Base-by-base conservation (phyloP, 306 rosid species). In the Psophocarpus tetragonolobus region DNA sequence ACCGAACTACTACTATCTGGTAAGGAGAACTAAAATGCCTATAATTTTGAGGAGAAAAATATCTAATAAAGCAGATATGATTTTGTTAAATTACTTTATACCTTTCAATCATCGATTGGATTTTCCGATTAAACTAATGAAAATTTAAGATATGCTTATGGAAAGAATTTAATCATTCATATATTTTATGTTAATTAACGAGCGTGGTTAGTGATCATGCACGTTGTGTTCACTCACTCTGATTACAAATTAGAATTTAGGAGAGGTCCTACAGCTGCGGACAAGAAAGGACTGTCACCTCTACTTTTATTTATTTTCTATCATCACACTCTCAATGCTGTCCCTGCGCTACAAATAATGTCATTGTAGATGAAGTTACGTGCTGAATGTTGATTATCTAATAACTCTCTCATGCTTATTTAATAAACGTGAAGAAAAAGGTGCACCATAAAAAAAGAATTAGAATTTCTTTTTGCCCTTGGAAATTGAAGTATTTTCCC, bases 141-240 rank as follows among this genome's bases (percentile, higher is more conserved):
- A 38, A 3, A 15, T 42, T 32, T 14, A 69, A 44, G 8, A 53
- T 41, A 63, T 71, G 56, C 23, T 42, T 51, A 20, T 54, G 60
- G 24, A 65, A 54, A 67, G 71, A 65, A 56, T 66, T 23, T 24
- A 72, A 71, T 53, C 33, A 82, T 39, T 75, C 73, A 64, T 24
- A 63, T 39, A n/a, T 66, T 39, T 77, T 18, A 9, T 29, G 30
- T 38, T 54, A 21, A 56, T 33, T 54, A 21, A 56, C 24, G 69
- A 50, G 71, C 15, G 33, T 80, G 75, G 71, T 77, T 56, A 33
- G 11, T 53, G 69, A 77, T 63, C 80, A 77, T 72, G 75, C 63
- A 77, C 64, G 56, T 36, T 33, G 72, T 30, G 69, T 38, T 70
- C 33, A 30, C 66, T 70, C 33, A 30, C 66, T 76, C 71, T 44